These are phyloP conservation scores for Microthyrium microscopicum DNA, from an alignment of 2,329 filamentous ascomycete species.

Conservation along the genomic window DNA sequence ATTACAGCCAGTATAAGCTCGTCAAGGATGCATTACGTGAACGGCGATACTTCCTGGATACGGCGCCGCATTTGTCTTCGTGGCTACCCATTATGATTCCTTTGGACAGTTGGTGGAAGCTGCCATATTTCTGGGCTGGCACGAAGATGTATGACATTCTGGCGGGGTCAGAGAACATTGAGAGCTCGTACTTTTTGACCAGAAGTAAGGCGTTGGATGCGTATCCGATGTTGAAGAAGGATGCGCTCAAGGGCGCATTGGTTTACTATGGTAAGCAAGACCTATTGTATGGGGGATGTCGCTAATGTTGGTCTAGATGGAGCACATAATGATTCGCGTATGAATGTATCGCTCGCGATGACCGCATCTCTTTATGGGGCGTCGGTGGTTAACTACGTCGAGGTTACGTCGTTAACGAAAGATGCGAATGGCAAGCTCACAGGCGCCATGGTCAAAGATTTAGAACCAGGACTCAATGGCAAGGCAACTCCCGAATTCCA, in stretches of 20 bases:
- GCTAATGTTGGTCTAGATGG: slow-evolving; percentile 41
- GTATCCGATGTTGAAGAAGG: slow-evolving; percentile 76
- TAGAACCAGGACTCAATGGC: slow-evolving; percentile 49
- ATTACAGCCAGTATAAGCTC: slow-evolving; percentile 63
- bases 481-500: slow-evolving; percentile 45
- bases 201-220: slow-evolving; percentile 73
- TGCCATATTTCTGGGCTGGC: slow-evolving; percentile 61
- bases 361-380: slow-evolving; percentile 76
- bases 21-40: slow-evolving; percentile 71
- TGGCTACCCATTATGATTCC: slow-evolving; percentile 76
- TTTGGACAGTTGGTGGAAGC: slow-evolving; percentile 69
- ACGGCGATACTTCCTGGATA: slow-evolving; percentile 68
- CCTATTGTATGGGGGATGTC: not conserved
- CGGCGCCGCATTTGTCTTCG: slow-evolving; percentile 63
- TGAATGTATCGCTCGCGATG: slow-evolving; percentile 81
- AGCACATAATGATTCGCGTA: slow-evolving; percentile 79
- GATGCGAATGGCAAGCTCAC: slow-evolving; percentile 55
- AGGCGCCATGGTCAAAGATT: slow-evolving; percentile 57
- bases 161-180: slow-evolving; percentile 72
- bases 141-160: slow-evolving; percentile 75
- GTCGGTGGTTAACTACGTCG: slow-evolving; percentile 68
- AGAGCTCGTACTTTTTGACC: slow-evolving; percentile 76
- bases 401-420: slow-evolving; percentile 63
- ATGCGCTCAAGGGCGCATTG: slow-evolving; percentile 61
- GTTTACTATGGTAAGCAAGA: slow-evolving; percentile 56